Base-by-base conservation (phyloP, 1,284 basidiomycete genomes). In the Taiwanofungus camphoratus region DNA sequence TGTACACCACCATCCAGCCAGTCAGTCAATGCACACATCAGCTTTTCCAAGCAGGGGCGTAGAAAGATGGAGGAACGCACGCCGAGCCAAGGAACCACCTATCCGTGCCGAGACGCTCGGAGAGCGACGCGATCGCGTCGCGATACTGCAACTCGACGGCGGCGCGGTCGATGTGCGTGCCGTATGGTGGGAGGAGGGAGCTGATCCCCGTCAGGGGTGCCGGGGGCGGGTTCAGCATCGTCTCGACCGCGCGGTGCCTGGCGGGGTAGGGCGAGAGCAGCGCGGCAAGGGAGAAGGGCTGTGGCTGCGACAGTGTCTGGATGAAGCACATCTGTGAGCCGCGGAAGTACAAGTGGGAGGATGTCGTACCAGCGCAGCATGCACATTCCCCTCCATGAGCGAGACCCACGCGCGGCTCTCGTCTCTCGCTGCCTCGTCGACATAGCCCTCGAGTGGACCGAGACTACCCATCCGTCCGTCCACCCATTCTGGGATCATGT, bases 361-460 rank as follows among this genome's bases (percentile, higher is more conserved):
- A 36, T 46, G 8, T 66, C 79, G 48, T 53, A 87, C 81, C 61
- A 90, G 61, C 6, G 82, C 82, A 52, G 82, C 79, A 58, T 87
- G 86, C 6, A 90, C 74, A 39, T 74, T 68, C 30, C 81, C 79
- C 58, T 90, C 84, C 20, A 90, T 70, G 22, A 90, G 67, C 4
- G 82, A 68, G 16, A 87, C 74, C 87, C 87, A 90, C 2, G 87
- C 86, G 32, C 78, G 72, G 53, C 84, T 85, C 60, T 90, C 86
- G 53, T 87, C 79, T 41, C 72, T 69, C 21, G 79, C 68, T 12
- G 61, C 60, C 40, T 71, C 68, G 52, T 83, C 71, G 19, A 61
- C 69, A 57, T 84, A 88, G 3, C 85, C 86, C 55, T 88, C 81
- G 26, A 85, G 63, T 4, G 66, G 63, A 36, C 68, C 67, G 9